These are phyloP conservation scores for Apiotrichum montevideense DNA, from an alignment of 1,284 basidiomycete species.

Conservation along the genomic window DNA sequence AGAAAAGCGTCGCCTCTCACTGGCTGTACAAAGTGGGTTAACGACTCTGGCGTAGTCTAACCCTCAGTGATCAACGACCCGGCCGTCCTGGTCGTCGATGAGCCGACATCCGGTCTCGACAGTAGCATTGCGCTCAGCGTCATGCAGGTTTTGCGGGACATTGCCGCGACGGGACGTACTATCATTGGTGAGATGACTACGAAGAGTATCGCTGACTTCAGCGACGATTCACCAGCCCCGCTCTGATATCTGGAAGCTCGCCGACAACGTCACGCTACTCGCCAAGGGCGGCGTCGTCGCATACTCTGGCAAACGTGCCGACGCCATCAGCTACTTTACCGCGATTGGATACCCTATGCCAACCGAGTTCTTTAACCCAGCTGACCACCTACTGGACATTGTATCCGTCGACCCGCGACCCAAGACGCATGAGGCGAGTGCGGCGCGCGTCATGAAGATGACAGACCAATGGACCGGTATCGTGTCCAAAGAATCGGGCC, in stretches of 20 bases:
- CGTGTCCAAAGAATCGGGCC: slow-evolving; percentile 13
- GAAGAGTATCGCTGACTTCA: slow-evolving; percentile 5
- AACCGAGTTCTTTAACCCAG: slow-evolving; percentile 44
- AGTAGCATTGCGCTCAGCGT: slow-evolving; percentile 50
- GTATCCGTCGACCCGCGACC: slow-evolving; percentile 43
- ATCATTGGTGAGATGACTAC: slow-evolving; percentile 44
- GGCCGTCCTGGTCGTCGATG: slow-evolving; percentile 50
- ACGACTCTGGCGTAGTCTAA: not conserved
- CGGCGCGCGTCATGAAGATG: slow-evolving; percentile 20
- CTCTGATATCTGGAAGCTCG: slow-evolving; percentile 50
- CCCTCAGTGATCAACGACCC: slow-evolving; percentile 48
- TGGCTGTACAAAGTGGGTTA: slow-evolving; percentile 50
- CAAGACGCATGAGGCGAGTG: slow-evolving; percentile 19
- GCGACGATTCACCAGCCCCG: slow-evolving; percentile 55
- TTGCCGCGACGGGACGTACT: slow-evolving; percentile 52
- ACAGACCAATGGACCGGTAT: slow-evolving; percentile 17
- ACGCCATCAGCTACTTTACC: slow-evolving; percentile 39
- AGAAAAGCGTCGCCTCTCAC: slow-evolving; percentile 53
- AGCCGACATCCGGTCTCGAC: slow-evolving; percentile 51
- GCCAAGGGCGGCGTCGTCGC: slow-evolving; percentile 52
- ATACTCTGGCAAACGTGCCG: slow-evolving; percentile 30
- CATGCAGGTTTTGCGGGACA: slow-evolving; percentile 48
- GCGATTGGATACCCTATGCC: slow-evolving; percentile 43
- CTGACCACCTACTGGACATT: slow-evolving; percentile 47
- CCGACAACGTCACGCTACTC: slow-evolving; percentile 52